These are phyloP conservation scores for Fusarium sp. DNA, from an alignment of 2,329 filamentous ascomycete species.

Conservation along the genomic window DNA sequence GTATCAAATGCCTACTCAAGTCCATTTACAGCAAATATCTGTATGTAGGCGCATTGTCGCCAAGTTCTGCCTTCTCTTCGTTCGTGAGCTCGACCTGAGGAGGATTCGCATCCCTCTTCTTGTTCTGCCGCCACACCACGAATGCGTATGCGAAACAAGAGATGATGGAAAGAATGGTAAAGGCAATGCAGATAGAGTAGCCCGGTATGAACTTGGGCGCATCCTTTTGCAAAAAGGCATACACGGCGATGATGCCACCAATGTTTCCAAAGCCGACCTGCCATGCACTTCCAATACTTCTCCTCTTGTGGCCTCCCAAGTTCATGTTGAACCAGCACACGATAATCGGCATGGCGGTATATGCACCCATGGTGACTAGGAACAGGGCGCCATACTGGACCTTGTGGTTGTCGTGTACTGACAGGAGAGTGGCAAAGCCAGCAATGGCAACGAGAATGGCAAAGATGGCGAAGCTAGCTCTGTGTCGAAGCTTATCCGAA, in stretches of 20 bases:
- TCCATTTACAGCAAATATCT: slow-evolving; percentile 61
- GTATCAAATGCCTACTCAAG: neutral
- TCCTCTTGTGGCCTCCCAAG: slow-evolving; percentile 74
- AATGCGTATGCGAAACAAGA: slow-evolving; percentile 68
- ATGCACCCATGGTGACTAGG: slow-evolving; percentile 80
- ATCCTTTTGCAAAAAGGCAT: slow-evolving; percentile 72
- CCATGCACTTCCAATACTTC: slow-evolving; percentile 77
- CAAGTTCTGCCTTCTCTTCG: slow-evolving; percentile 68
- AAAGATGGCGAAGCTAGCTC: slow-evolving; percentile 76
- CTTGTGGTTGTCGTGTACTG: slow-evolving; percentile 71
- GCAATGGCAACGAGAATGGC: slow-evolving; percentile 74
- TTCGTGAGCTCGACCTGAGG: slow-evolving; percentile 59
- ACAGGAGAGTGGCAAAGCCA: slow-evolving; percentile 79
- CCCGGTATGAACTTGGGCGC: slow-evolving; percentile 74
- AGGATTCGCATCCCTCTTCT: slow-evolving; percentile 61
- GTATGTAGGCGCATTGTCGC: slow-evolving; percentile 68
- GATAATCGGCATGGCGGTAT: slow-evolving; percentile 89
- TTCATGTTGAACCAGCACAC: slow-evolving; percentile 89
- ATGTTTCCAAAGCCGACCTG: slow-evolving; percentile 83
- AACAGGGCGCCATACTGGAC: slow-evolving; percentile 84
- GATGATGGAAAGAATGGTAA: slow-evolving; percentile 72
- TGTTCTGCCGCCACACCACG: slow-evolving; percentile 68
- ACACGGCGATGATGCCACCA: slow-evolving; percentile 81
- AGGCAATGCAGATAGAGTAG: slow-evolving; percentile 80
- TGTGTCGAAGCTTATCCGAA: slow-evolving; percentile 77